A percentile compares a stretch with the other conserved stretches of the same genome.
These are phyloP conservation scores for Leersia perrieri DNA, from an alignment of 176 grass and related monocot genomes.

Conservation along the genomic window DNA sequence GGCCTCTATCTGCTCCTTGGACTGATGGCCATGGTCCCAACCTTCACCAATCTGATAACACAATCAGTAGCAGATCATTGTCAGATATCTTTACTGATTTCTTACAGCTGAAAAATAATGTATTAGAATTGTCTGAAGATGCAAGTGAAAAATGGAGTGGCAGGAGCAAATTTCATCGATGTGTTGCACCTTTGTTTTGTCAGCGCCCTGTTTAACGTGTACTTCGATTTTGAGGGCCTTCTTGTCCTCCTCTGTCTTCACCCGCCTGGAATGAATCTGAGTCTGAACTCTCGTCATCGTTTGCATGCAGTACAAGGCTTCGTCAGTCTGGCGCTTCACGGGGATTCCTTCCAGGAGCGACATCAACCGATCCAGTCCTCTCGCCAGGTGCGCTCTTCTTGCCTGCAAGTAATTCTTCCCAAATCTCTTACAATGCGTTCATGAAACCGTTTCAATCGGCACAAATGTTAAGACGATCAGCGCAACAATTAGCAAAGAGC, in stretches of 20 bases:
- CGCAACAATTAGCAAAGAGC: too few relatives aligned
- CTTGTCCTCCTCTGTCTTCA: conserved; percentile 75
- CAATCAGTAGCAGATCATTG: not conserved
- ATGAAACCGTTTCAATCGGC: not conserved
- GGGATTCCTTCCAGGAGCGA: conserved; percentile 48
- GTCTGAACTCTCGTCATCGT: conserved; percentile 67
- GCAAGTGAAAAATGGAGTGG: not conserved
- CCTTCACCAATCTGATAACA: conserved; percentile 48
- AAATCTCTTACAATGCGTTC: not conserved
- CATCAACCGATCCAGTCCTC: conserved; percentile 55
- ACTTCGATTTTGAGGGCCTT: conserved; percentile 52
- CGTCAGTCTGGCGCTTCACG: conserved; percentile 55
- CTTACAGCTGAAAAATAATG: not conserved
- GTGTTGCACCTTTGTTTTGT: conserved; percentile 53
- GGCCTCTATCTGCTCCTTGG: conserved; percentile 69
- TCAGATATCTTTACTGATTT: not conserved
- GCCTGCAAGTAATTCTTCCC: conserved; percentile 30
- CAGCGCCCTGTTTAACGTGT: conserved; percentile 49
- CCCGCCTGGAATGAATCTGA: conserved; percentile 61
- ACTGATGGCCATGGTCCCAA: conserved; percentile 74
- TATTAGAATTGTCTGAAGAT: not conserved
- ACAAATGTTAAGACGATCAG: not conserved
- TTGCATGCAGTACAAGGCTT: conserved; percentile 64
- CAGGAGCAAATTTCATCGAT: not conserved
- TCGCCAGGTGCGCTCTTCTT: conserved; percentile 42